Percentiles rank a stretch among this genome's conserved stretches.
These are phyloP conservation scores for Phytophthora tubulina DNA, from an alignment of 352 stramenopile genomes.

Conservation along the genomic window DNA sequence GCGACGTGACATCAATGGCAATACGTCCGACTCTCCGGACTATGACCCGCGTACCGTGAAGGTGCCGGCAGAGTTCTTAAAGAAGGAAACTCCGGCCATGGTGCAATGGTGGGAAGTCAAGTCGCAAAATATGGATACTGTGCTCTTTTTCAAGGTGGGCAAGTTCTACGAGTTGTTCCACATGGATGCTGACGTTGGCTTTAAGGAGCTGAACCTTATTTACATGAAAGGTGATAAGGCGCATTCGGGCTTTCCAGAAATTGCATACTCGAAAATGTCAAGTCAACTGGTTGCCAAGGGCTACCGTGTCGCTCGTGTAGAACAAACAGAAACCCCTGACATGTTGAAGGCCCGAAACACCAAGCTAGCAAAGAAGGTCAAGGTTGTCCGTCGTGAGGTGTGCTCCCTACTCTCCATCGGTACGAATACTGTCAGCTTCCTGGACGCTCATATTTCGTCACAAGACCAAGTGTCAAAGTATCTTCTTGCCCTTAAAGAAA, in stretches of 20 bases:
- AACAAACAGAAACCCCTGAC: constrained; percentile 99
- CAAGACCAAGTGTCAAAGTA: constrained; percentile 60
- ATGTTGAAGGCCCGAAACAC: constrained; percentile 96
- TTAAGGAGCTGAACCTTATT: constrained; percentile 95
- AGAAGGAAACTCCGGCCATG: constrained; percentile 95
- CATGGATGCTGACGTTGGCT: constrained; percentile 98
- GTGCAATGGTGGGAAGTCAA: constrained; percentile 99
- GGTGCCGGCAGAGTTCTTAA: constrained; percentile 89
- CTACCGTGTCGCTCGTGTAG: constrained; percentile 98
- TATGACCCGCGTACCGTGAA: constrained; percentile 95
- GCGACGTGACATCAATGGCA: constrained; percentile 91
- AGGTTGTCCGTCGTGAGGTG: constrained; percentile 95
- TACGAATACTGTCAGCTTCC: constrained; percentile 95
- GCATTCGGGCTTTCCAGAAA: constrained; percentile 99
- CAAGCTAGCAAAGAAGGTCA: constrained; percentile 72
- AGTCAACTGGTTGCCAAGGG: constrained; percentile 95
- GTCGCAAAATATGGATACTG: constrained; percentile 96
- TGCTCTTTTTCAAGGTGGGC: constrained; percentile 99
- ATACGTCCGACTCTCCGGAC: constrained; percentile 79
- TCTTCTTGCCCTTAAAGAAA: constrained; percentile 80
- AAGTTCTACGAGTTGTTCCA: constrained; percentile 98
- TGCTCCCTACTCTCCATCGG: constrained; percentile 96
- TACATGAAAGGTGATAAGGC: constrained; percentile 99
- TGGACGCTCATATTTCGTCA: constrained; percentile 88
- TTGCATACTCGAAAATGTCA: constrained; percentile 97